Evolutionary conservation across 768 basidiomycete species (phyloP), one percentile per base, ranked within the genome.

Genomic region (Termitomyces sp.): DNA sequence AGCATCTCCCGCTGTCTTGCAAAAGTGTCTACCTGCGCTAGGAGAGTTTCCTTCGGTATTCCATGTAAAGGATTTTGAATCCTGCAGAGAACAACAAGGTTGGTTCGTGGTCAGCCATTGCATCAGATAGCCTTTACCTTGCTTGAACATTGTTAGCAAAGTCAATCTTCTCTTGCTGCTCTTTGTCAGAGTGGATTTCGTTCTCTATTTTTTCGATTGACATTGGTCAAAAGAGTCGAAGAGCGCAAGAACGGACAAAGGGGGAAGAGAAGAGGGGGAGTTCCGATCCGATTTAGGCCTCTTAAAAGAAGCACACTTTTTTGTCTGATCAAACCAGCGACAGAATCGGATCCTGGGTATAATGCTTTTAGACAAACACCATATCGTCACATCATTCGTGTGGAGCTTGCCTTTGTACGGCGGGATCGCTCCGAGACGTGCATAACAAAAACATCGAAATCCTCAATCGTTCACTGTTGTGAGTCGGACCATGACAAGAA

Each of bases 1-100:
- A 75, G 74, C 55, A 81, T 68, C 6, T 74, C 80, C 48, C 76
- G 71, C 57, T 79, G 78, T 57, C 72, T 74, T 0, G 84, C 81
- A 64, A 93, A 94, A 9, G 72, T 68, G 48, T 84, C 81, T 33
- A 86, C 88, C 55, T 85, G 79, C 1, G 75, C 68, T 64, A 88
- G 71, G 53, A 93, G 81, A 50, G 79, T 76, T 11, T 81, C 81
- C 44, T 82, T 77, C 7, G 87, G 75, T 44, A 91, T 80, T 37
- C 86, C 88, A 31, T 72, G 63, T n/a, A 80, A 60, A 15, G 77
- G 78, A 56, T 79, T 79, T 60, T 78, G 77, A 15, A 79, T 79
- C 46, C 78, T 79, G 20, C 30, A 22, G 39, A n/a, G 39, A 41
- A 47, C 6, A 8, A 27, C 27, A 42, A 33, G 30, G 27, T 57